phyloP scores from a whole-genome alignment of 129 eudicot genomes.

The Saussurea involucrata region DNA sequence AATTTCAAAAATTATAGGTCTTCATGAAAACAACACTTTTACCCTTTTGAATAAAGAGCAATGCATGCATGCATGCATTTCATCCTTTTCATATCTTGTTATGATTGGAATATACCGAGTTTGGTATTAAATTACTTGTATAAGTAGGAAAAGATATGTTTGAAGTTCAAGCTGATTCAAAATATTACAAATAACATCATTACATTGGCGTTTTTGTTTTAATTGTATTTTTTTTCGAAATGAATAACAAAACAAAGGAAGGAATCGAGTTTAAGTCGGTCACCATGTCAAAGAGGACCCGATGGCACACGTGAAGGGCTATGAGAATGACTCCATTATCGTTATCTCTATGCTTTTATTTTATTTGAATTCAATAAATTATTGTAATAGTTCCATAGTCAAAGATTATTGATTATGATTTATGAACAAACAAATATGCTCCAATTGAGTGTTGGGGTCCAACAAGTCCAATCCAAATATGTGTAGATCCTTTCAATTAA shows the following conservation, averaged over 20 bases:
- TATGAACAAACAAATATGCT: constrained; percentile 34
- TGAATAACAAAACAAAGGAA: background rate
- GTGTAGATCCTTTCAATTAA: constrained; percentile 29
- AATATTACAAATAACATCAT: background rate
- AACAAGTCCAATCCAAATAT: constrained; percentile 18
- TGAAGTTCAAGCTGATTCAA: background rate
- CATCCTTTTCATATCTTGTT: background rate
- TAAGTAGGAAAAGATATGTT: background rate
- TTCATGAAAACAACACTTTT: background rate
- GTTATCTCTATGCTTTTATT: constrained; percentile 9
- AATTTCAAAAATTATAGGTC: background rate
- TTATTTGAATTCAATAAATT: background rate
- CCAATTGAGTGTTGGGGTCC: constrained; percentile 24
- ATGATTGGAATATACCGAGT: background rate
- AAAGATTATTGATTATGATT: constrained; percentile 26
- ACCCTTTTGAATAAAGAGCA: background rate
- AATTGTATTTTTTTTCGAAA: background rate
- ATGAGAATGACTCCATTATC: constrained; percentile 31
- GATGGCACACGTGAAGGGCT: constrained; percentile 33
- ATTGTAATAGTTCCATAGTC: constrained; percentile 20
- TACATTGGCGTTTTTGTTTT: background rate
- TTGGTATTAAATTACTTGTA: background rate
- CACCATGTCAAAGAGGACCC: constrained; percentile 29
- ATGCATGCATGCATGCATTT: background rate
- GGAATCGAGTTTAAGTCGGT: constrained; percentile 8